Conservation (phyloP, 2,329 filamentous ascomycete species). For the Thermochaetoides dissita region DNA sequence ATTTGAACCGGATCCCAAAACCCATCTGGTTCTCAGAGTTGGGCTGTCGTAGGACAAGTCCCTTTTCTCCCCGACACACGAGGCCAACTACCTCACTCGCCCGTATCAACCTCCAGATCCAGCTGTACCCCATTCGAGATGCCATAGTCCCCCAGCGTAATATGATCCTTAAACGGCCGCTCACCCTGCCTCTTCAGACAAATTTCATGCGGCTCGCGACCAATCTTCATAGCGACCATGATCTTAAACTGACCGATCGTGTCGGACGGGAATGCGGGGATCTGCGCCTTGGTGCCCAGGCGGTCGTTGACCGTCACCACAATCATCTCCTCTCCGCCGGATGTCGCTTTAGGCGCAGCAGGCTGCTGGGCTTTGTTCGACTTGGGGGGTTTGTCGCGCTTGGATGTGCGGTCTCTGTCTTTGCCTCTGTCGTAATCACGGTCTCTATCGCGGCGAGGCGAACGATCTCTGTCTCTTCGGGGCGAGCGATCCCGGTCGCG, state of each 20-base stretch:
- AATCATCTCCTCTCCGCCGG: constrained; percentile 62
- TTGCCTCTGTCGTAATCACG: constrained; percentile 19
- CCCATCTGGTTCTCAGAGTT: no score
- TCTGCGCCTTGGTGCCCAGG: constrained; percentile 88
- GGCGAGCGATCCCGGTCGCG: constrained; percentile 15
- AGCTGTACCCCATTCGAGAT: constrained; percentile 75
- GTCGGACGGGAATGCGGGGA: constrained; percentile 77
- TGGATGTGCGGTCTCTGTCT: constrained; percentile 14
- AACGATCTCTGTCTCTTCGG: constrained; percentile 19
- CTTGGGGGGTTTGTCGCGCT: constrained; percentile 20
- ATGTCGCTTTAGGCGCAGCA: constrained; percentile 18
- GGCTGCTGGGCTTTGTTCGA: constrained; percentile 2
- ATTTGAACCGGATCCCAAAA: no score
- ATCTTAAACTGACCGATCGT: constrained; percentile 78
- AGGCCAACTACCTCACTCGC: constrained; percentile 29
- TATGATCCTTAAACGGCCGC: constrained; percentile 80
- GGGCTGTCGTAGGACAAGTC: no score
- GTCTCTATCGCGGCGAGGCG: constrained; percentile 12
- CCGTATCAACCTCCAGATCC: constrained; percentile 48
- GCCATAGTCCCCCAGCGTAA: constrained; percentile 85
- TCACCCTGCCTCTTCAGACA: constrained; percentile 84
- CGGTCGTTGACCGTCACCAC: constrained; percentile 88
- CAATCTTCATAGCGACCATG: constrained; percentile 79
- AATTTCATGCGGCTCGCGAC: constrained; percentile 80
- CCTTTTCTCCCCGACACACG: neutral